Evolutionary conservation across 2,329 filamentous ascomycete species (phyloP), one percentile per base, ranked within the genome.

Genomic region (Tricladium varicosporioides): DNA sequence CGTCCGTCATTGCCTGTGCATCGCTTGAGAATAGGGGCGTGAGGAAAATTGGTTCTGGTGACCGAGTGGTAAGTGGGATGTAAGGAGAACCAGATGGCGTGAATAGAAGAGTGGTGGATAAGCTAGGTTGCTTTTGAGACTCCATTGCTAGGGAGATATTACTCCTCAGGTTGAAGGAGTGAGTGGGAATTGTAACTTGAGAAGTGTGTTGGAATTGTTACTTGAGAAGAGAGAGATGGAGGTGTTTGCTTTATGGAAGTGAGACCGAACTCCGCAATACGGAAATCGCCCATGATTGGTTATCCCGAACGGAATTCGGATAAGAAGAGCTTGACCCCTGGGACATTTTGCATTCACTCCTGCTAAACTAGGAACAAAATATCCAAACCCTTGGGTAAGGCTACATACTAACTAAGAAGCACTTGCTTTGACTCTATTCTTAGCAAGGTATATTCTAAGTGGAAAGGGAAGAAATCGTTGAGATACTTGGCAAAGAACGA

Each of bases 41-140:
- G 33, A 62, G 58, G 49, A 45, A 62, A 45, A 62, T 60, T 5
- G 54, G 58, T 18, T 7, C 32, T n/a, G 27, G 19, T 7, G 60
- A 56, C 22, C 27, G 18, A 32, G 58, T 60, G 16, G 27, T 18
- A 36, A 61, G 33, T 11, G 51, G 27, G 45, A 59, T 61, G 18
- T 61, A 40, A 40, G 36, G 36, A n/a, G 36, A 40, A n/a, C 36
- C 36, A n/a, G 36, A 10, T 10, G 36, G 11, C 4, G 36, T 40
- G 9, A 5, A n/a, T n/a, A 5, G 36, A n/a, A 40, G 36, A 2
- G 5, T 40, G 9, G n/a, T 4, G 4, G 36, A 10, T 4, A 10
- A n/a, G n/a, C 4, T 40, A 5, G 36, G 3, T 40, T 4, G 36
- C 5, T 11, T 11, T 40, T 40, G 36, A 40, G 36, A 10, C 4